A percentile compares a stretch with the other conserved stretches of the same genome.
phyloP scores from a whole-genome alignment of 208 protist genomes.

The Porcisia deanei region DNA sequence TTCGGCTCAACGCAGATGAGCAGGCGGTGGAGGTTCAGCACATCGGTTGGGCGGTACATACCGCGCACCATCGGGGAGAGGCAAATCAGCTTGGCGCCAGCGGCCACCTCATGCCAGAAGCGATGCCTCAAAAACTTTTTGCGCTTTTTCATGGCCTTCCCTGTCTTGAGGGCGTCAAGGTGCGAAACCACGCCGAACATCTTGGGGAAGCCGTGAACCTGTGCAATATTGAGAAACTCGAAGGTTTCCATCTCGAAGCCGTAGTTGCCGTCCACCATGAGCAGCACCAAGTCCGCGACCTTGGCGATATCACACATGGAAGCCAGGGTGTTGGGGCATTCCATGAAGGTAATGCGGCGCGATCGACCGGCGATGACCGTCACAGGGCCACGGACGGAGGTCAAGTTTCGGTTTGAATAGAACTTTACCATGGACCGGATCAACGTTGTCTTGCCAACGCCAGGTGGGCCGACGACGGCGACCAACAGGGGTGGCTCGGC shows the following conservation, averaged over 20 bases:
- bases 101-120: conserved; percentile 93
- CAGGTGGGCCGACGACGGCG: conserved; percentile 96
- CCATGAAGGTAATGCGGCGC: conserved; percentile 98
- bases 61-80: conserved; percentile 96
- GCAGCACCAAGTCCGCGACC: conserved; percentile 97
- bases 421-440: conserved; percentile 98
- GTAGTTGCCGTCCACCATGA: conserved; percentile 98
- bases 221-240: conserved; percentile 99
- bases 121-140: conserved; percentile 98
- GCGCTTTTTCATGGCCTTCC: conserved; percentile 95
- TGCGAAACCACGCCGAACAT: conserved; percentile 99
- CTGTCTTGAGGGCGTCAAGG: conserved; percentile 97
- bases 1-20: conserved; percentile 97
- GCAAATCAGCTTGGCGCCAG: conserved; percentile 98
- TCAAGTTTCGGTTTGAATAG: conserved; percentile 96
- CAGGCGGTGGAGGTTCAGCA: conserved; percentile 97
- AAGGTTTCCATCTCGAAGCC: conserved; percentile 99
- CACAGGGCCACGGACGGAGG: conserved; percentile 96
- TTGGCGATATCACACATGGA: conserved; percentile 99
- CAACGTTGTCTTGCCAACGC: conserved; percentile 97
- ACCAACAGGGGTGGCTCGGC: conserved; percentile 95
- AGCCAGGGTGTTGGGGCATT: conserved; percentile 98
- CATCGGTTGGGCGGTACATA: conserved; percentile 97
- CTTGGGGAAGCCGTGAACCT: conserved; percentile 98
- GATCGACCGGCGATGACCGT: conserved; percentile 95